phyloP scores from a whole-genome alignment of 345 rosid species.

The Viola odorata region DNA sequence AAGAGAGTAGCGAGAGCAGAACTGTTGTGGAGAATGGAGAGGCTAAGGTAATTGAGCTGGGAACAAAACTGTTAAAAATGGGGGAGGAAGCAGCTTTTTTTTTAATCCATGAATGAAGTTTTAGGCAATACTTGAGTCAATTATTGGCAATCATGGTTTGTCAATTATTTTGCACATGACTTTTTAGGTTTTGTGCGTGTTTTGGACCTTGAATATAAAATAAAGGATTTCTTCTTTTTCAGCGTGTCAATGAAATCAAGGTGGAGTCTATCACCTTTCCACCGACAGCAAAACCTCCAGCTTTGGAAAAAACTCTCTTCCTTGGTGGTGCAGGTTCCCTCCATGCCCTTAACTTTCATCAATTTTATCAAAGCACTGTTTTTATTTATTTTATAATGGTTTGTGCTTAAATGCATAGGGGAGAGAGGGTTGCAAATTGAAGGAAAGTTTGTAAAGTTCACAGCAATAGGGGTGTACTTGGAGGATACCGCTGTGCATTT shows the following conservation, averaged over 20 bases:
- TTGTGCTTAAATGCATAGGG: conserved; percentile 38
- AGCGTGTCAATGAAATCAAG: conserved; percentile 16
- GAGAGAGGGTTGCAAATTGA: conserved; percentile 62
- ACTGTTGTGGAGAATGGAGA: not conserved
- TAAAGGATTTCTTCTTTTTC: too few species aligned
- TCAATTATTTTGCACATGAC: too few species aligned
- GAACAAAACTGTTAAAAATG: too few species aligned
- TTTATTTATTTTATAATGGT: not conserved
- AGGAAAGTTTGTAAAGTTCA: conserved; percentile 71
- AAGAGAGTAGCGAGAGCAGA: not conserved
- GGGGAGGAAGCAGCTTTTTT: too few species aligned
- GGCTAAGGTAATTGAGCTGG: too few species aligned
- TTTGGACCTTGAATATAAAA: too few species aligned
- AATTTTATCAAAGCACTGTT: not conserved
- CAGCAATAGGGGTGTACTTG: conserved; percentile 77
- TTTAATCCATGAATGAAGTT: too few species aligned
- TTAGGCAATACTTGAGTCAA: too few species aligned
- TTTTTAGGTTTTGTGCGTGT: too few species aligned
- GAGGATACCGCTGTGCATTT: conserved; percentile 48
- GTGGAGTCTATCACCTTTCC: conserved; percentile 51
- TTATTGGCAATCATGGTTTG: too few species aligned
- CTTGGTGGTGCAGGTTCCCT: conserved; percentile 79
- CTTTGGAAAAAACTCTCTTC: conserved; percentile 47
- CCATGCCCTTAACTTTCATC: not conserved
- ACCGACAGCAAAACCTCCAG: conserved; percentile 62